Evolutionary conservation across 2,329 filamentous ascomycete species (phyloP).

Genomic region (Zymoseptoria pseudotritici): DNA sequence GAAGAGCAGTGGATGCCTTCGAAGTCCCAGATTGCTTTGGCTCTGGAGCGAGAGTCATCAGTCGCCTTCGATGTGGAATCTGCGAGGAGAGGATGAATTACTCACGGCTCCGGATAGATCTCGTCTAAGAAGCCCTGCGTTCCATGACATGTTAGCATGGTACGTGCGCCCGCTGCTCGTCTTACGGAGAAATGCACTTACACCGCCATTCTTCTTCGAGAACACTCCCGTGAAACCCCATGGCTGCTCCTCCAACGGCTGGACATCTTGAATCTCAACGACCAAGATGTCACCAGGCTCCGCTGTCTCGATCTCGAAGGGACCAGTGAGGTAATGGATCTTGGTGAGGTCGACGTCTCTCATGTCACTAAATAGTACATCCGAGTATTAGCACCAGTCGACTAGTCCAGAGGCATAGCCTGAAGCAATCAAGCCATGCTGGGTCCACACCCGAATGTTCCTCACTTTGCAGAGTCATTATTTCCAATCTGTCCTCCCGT

Average conservation of each 20-base stretch:
- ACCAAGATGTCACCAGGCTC: conserved; percentile 78
- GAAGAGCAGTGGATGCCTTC: conserved; percentile 75
- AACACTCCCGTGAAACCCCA: conserved; percentile 91
- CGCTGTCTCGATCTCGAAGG: conserved; percentile 78
- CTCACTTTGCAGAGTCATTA: conserved; percentile 58
- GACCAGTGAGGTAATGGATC: conserved; percentile 82
- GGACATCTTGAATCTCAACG: conserved; percentile 88
- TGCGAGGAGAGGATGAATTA: conserved; percentile 3
- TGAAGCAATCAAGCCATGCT: not conserved
- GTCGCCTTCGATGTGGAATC: not conserved
- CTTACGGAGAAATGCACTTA: not conserved
- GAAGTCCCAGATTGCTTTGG: conserved; percentile 71
- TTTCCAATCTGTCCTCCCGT: conserved; percentile 71
- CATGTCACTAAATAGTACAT: not conserved
- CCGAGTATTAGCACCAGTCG: not conserved
- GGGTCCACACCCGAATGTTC: not conserved
- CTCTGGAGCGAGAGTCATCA: conserved; percentile 38
- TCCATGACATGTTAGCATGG: not conserved
- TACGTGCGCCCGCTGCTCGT: not conserved
- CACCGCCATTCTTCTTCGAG: conserved; percentile 71
- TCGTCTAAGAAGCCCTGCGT: conserved; percentile 67
- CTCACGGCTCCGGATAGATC: conserved; percentile 72
- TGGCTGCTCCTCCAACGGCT: conserved; percentile 75
- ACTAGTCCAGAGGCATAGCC: not conserved
- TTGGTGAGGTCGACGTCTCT: conserved; percentile 68